Evolutionary conservation across 2,329 filamentous ascomycete species (phyloP).

Genomic region (Calonectria leucothoes): DNA sequence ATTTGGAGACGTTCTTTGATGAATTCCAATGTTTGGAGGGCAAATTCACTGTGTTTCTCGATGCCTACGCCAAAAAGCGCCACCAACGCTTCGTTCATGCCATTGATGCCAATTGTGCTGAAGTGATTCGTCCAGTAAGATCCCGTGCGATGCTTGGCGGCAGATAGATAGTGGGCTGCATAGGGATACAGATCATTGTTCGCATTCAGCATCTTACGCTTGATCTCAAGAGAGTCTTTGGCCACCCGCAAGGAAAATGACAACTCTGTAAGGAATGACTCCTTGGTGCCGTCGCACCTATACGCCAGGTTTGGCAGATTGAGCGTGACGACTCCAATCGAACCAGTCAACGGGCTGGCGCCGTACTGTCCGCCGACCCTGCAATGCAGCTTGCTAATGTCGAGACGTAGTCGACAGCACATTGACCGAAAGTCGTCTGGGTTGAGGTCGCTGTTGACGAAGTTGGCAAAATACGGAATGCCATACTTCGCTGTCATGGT

Average conservation of each 20-base stretch:
- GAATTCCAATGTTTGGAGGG: constrained; percentile 28
- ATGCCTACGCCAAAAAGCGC: constrained; percentile 26
- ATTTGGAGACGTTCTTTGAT: constrained; percentile 35
- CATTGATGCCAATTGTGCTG: constrained; percentile 38
- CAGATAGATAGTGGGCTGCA: constrained; percentile 31
- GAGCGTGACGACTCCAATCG: constrained; percentile 35
- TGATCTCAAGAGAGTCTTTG: constrained; percentile 37
- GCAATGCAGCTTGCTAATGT: constrained; percentile 38
- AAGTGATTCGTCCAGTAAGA: constrained; percentile 41
- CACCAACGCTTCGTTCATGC: constrained; percentile 34
- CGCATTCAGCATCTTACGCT: constrained; percentile 29
- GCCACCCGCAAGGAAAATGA: constrained; percentile 25
- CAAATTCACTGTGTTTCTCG: constrained; percentile 11
- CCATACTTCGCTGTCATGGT: constrained; percentile 42
- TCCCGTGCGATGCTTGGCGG: constrained; percentile 36
- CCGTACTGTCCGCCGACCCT: constrained; percentile 38
- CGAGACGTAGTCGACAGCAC: constrained; percentile 37
- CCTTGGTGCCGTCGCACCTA: constrained; percentile 21
- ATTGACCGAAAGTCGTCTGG: constrained; percentile 40
- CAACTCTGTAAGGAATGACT: constrained; percentile 27
- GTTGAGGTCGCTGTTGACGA: constrained; percentile 38
- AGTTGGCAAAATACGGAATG: constrained; percentile 40
- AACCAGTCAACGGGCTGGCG: constrained; percentile 35
- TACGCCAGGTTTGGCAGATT: constrained; percentile 37
- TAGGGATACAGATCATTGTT: constrained; percentile 35